Evolutionary conservation across 1,139 yeast genomes (phyloP), one percentile per base, ranked within the genome.

Genomic region (Saccharomycopsis crataegensis): DNA sequence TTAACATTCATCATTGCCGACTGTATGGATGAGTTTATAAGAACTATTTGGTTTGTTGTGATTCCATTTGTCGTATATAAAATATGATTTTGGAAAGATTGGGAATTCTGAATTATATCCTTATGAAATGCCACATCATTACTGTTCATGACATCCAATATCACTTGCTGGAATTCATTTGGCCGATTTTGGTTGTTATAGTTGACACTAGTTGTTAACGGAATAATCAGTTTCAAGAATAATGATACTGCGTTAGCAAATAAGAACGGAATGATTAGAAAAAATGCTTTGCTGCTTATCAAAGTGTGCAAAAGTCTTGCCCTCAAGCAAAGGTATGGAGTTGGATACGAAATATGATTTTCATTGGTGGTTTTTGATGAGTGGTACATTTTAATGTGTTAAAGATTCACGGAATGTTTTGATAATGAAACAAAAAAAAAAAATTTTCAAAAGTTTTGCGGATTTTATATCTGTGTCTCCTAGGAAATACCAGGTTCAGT

Each of bases 291-390:
- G 3, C 45, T n/a, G 8, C 8, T 43, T 6, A 43, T 43, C 17
- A 43, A n/a, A 12, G 3, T 12, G 14, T 48, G 50, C 11, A 37
- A 37, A 9, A 48, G 12, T 46, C 50, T 37, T 5, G 50, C 44
- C 22, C 28, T 48, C 12, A 48, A 40, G 34, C 50, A 48, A 36
- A 48, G 44, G 33, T 48, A 48, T 5, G 50, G 50, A 3, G 50
- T 48, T 36, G 50, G 46, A n/a, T 9, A 11, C 14, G 14, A 31
- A 14, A 48, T 22, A 40, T 48, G 50, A 28, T 48, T 48, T 37
- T 48, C 50, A 40, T 48, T 48, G 11, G 50, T 48, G 9, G 50
- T 48, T 14, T 12, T n/a, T n/a, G 46, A 11, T 6, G 17, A 48
- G 31, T 37, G 37, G 16, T 48, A 48, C 50, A 48, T 48, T 4